Conservation (phyloP, 2,329 filamentous ascomycete species). For the Lasiodiplodia sp. region DNA sequence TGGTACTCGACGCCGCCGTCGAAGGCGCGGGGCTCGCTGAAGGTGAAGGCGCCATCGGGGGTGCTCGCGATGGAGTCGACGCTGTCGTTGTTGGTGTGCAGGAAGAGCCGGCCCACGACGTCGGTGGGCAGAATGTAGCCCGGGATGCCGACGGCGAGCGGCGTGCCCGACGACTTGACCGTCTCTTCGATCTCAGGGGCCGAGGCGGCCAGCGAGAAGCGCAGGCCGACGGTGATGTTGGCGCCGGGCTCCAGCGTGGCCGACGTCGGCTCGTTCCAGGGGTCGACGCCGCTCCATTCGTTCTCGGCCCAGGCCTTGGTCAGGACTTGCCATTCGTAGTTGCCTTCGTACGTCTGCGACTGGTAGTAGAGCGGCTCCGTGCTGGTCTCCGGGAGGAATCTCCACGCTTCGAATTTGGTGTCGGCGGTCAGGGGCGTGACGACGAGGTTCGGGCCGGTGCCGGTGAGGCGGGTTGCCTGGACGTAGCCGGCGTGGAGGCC, state of each 20-base stretch:
- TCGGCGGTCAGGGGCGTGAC: slow-evolving; percentile 61
- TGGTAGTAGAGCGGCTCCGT: slow-evolving; percentile 52
- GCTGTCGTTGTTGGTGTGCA: slow-evolving; percentile 49
- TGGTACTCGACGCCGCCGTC: slow-evolving; percentile 45
- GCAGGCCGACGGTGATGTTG: slow-evolving; percentile 57
- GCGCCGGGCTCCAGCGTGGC: slow-evolving; percentile 54
- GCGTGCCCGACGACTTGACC: slow-evolving; percentile 53
- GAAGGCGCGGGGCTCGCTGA: slow-evolving; percentile 38
- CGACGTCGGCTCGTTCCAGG: slow-evolving; percentile 65
- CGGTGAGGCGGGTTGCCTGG: slow-evolving; percentile 60
- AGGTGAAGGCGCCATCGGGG: slow-evolving; percentile 48
- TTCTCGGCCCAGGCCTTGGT: slow-evolving; percentile 63
- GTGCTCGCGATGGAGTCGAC: slow-evolving; percentile 51
- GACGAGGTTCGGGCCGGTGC: slow-evolving; percentile 61
- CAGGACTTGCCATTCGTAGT: slow-evolving; percentile 67
- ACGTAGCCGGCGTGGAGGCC: slow-evolving; percentile 66
- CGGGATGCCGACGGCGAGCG: slow-evolving; percentile 61
- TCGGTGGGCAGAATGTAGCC: slow-evolving; percentile 63
- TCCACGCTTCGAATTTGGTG: slow-evolving; percentile 63
- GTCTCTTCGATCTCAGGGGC: slow-evolving; percentile 58
- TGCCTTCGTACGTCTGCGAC: slow-evolving; percentile 65
- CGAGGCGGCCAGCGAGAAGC: slow-evolving; percentile 57
- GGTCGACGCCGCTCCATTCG: slow-evolving; percentile 59
- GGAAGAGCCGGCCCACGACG: slow-evolving; percentile 54
- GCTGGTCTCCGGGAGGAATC: slow-evolving; percentile 57